Conservation (phyloP, 371 early-diverging fungal genomes). For the Mucor indicus region DNA sequence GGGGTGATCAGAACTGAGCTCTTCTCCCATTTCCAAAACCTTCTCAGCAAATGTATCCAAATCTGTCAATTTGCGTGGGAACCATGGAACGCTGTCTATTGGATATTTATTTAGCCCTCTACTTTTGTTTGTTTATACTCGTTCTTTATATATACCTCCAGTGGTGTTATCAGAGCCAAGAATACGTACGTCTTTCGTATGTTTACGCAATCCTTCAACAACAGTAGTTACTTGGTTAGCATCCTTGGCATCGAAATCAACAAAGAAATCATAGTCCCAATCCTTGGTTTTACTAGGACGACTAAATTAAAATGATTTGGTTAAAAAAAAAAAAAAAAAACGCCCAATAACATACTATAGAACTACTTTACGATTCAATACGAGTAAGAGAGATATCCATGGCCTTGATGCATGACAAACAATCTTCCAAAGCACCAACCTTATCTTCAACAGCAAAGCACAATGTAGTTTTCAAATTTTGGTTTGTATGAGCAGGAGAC, state of each 20-base stretch:
- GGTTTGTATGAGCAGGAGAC: constrained; percentile 13
- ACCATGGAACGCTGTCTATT: constrained; percentile 79
- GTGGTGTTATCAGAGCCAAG: constrained; percentile 37
- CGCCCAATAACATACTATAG: background rate
- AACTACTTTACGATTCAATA: constrained; percentile 79
- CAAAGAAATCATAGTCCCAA: constrained; percentile 91
- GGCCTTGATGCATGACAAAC: constrained; percentile 71
- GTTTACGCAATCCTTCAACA: constrained; percentile 53
- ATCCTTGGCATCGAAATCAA: constrained; percentile 75
- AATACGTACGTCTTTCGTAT: constrained; percentile 65
- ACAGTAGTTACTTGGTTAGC: constrained; percentile 56
- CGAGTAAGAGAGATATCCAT: constrained; percentile 83
- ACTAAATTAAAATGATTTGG: constrained; percentile 18
- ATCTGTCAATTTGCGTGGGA: constrained; percentile 91
- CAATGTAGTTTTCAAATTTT: constrained; percentile 52
- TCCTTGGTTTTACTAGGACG: constrained; percentile 80
- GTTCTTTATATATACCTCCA: background rate
- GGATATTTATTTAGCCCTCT: no score
- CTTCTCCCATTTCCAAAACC: constrained; percentile 91
- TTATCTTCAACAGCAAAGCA: constrained; percentile 83
- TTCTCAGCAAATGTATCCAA: constrained; percentile 93
- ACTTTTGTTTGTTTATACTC: no score
- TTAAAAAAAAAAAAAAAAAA: background rate
- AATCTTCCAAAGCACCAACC: constrained; percentile 85
- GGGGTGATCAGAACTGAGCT: constrained; percentile 87